Evolutionary conservation across 164 flowering plant genomes (phyloP).

Genomic region (Taxillus chinensis): DNA sequence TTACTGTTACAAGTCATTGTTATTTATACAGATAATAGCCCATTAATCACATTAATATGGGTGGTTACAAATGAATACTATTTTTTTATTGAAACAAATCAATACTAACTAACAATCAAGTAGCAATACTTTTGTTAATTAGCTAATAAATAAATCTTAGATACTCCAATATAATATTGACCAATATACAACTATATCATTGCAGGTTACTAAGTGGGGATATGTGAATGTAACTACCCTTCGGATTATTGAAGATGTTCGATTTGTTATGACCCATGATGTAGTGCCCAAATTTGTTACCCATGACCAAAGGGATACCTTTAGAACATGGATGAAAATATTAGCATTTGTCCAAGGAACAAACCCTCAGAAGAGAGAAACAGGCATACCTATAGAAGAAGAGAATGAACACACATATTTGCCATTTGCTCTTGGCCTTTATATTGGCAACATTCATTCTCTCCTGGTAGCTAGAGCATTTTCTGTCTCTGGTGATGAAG

Average conservation of each 20-base stretch:
- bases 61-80: too few species aligned
- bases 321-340: slow-evolving; percentile 61
- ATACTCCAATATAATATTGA: background rate
- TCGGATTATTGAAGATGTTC: slow-evolving; percentile 69
- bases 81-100: too few species aligned
- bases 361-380: slow-evolving; percentile 78
- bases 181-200: slow-evolving; percentile 4
- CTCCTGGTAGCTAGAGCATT: slow-evolving; percentile 67
- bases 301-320: slow-evolving; percentile 38
- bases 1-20: too few species aligned
- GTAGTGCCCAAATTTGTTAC: slow-evolving; percentile 50
- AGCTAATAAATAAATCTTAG: too few species aligned
- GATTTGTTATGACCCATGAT: slow-evolving; percentile 74
- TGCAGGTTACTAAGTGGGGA: slow-evolving; percentile 62
- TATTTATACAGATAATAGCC: too few species aligned
- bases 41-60: too few species aligned
- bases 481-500: slow-evolving; percentile 30
- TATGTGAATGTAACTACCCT: slow-evolving; percentile 41
- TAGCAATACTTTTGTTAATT: too few species aligned
- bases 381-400: slow-evolving; percentile 63
- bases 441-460: slow-evolving; percentile 49
- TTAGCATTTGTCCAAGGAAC: slow-evolving; percentile 82
- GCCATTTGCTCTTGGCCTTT: slow-evolving; percentile 56
- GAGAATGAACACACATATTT: slow-evolving; percentile 59
- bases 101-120: too few species aligned